Evolutionary conservation across 331 rosid species (phyloP), one percentile per base, ranked within the genome.

Genomic region (Saraca asoca): DNA sequence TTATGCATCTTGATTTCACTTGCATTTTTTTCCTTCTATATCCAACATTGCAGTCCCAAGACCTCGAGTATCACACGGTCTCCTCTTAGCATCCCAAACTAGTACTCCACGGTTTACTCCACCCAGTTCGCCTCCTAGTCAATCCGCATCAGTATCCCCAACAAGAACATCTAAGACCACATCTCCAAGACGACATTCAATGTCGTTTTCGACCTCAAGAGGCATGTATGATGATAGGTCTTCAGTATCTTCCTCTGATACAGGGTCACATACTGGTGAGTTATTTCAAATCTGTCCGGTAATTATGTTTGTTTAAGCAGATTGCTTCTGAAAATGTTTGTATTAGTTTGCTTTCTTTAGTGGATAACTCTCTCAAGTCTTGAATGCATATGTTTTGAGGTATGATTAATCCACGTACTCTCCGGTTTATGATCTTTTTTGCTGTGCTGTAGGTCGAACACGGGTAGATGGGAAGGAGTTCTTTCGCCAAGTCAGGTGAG

Each of bases 401-500:
- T 38, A 51, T 49, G 19, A 38, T 39, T 52, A 49, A 43, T 73
- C 50, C n/a, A 12, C 57, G 61, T 45, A 52, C 56, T 63, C 72
- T 48, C 45, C n/a, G 33, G 29, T 42, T 39, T 7, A 7, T 52
- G 44, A 67, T 48, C 13, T 41, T 51, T 37, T 54, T 9, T 48
- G 2, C 18, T 71, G 11, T 74, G 41, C 66, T 74, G 69, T 68
- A 90, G 98, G 81, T 60, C 79, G 97, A 75, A 90, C 96, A 7
- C 79, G 96, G 48, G 91, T 93, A 56, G 97, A 90, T 57, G 98
- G 97, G 50, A 93, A 93, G 76, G 97, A 90, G 74, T 93, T 88
- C 75, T 93, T 90, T 77, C 96, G 95, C 78, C 96, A 93, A 81
- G 98, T 90, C 81, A 93, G 98, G 98, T 93, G 72, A 74, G 66